Base-by-base conservation (phyloP, 2,329 filamentous ascomycete genomes). In the Thyridium curvatum region DNA sequence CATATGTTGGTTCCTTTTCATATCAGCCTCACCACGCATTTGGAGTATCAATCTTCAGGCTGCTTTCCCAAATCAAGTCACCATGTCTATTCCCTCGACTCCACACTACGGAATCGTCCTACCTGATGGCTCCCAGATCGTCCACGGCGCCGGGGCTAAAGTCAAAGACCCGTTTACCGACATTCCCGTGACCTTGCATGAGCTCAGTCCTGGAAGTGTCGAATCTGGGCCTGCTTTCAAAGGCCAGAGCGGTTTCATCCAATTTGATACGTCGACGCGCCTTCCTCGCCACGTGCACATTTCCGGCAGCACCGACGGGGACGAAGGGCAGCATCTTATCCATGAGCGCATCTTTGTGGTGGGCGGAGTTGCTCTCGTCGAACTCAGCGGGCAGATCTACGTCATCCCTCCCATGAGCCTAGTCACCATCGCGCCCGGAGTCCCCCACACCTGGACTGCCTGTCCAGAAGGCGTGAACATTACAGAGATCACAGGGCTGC, bases 211-310 rank as follows among this genome's bases (percentile, higher is more conserved):
- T 30, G 39, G 39, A 15, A 30, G 16, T 12, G 34, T 34, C 32
- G 34, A 37, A 14, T 17, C 34, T 29, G 12, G 8, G 8, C 39
- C 34, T 29, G 35, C 34, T 12, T 43, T 41, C 31, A 28, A 26
- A 15, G 41, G 41, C 29, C 39, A 21, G 10, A 32, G 31, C 21
- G 41, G 41, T 8, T 26, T 38, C 21, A 38, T 43, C n/a, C 17
- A 21, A n/a, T 43, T 43, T 34, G 35, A 36, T 28, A 32, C 35
- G n/a, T 18, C 35, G 16, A 32, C 34, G 14, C 38, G 41, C 16
- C 37, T 43, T 39, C 41, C 41, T 12, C 38, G 41, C 30, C 41
- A 43, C 35, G 38, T 43, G 17, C 41, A 43, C 39, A 43, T 43
- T 15, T 37, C 39, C 10, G 21, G 21, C 21, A 26, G 6, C 21